phyloP scores from a whole-genome alignment of 352 stramenopile genomes.

The Thraustochytrium sp. region DNA sequence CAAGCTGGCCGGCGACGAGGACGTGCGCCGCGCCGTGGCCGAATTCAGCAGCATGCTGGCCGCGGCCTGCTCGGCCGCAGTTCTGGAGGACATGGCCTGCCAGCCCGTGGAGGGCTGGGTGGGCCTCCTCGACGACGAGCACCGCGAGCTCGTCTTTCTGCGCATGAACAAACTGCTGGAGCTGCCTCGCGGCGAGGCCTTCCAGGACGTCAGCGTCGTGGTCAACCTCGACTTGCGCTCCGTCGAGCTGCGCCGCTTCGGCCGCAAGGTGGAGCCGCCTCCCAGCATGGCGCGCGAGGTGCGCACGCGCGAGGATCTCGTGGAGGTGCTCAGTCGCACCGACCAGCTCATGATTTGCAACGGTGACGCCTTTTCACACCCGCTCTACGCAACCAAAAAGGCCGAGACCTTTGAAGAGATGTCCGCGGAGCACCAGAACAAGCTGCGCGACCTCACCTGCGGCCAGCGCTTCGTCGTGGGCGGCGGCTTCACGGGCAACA shows the following conservation, averaged over 20 bases:
- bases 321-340: not conserved
- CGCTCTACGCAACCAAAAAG: slow-evolving; percentile 7
- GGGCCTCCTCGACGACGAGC: not conserved
- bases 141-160: not conserved
- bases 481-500: not conserved
- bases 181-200: not conserved
- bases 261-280: not conserved
- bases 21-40: not conserved
- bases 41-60: not conserved
- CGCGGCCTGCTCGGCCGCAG: not conserved
- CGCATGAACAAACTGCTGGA: not conserved
- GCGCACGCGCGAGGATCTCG: not conserved
- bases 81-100: not conserved
- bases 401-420: slow-evolving; percentile 8
- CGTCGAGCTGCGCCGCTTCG: not conserved
- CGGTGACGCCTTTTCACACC: not conserved
- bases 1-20: no score
- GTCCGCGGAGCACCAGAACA: not conserved
- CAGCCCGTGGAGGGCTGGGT: not conserved
- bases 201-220: not conserved
- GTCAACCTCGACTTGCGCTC: not conserved
- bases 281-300: not conserved
- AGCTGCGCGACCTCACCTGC: not conserved
- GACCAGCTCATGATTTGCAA: not conserved
- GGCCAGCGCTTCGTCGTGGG: slow-evolving; percentile 2